Base-by-base conservation (phyloP, 805 yeast species). In the Nakazawaea pomicola region DNA sequence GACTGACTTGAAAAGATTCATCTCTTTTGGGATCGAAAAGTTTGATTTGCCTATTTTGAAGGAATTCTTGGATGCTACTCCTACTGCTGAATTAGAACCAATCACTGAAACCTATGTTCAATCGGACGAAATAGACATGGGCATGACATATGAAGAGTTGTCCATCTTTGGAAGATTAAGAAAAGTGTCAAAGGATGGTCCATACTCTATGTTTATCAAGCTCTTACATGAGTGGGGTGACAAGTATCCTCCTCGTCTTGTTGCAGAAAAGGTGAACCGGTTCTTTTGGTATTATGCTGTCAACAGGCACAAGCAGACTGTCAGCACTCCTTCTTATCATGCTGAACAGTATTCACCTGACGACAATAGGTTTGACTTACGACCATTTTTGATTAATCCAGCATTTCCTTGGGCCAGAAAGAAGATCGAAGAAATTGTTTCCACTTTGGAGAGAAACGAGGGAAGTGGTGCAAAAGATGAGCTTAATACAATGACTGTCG, bases 271-370 rank as follows among this genome's bases (percentile, higher is more conserved):
- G 58, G 99, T 93, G 9, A 91, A 93, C 60, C 71, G 80, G 41
- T 93, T 93, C 63, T 93, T 86, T 73, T 90, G 84, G 68, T 93
- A 76, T 58, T 95, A 93, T 62, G 96, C 97, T 4, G 77, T 93
- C 43, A 93, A 93, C 61, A 79, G 99, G 54, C 99, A 93, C 62
- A 93, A 93, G 64, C 93, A 87, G 80, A 93, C 99, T 1, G 90
- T 91, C n/a, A 72, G 90, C 59, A 93, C 99, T 0, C 99, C 99
- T 11, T 76, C 95, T 28, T 93, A 93, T 56, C 99, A 93, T 54
- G 99, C 99, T 0, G 99, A 93, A 60, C 95, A 87, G 55, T 93
- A 93, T 57, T 90, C 98, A 2, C 97, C 99, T 1, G 99, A 93
- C 61, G 99, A 93, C 61, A 93, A 93, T 59, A 73, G 99, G 53